Percentiles rank a stretch among this genome's conserved stretches.
Evolutionary conservation across 257 asterid species (phyloP).

Genomic region (Lantana camara): DNA sequence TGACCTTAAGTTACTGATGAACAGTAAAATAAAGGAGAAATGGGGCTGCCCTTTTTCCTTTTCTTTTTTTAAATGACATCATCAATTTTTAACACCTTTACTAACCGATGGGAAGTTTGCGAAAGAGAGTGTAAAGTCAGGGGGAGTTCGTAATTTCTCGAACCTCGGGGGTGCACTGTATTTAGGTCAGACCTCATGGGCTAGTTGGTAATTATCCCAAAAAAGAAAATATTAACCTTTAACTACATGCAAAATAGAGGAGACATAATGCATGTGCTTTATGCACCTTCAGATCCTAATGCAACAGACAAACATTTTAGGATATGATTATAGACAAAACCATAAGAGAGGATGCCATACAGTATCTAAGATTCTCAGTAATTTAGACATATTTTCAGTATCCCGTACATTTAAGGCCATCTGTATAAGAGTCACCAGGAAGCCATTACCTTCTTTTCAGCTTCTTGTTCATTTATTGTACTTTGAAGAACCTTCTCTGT

Average conservation of each 20-base stretch:
- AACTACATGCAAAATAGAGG: neutral
- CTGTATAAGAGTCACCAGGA: neutral
- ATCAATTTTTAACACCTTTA: no score
- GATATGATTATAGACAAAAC: neutral
- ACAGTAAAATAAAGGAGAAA: no score
- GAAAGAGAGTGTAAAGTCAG: no score
- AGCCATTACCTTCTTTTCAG: conserved; percentile 81
- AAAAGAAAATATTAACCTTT: no score
- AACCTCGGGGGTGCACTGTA: no score
- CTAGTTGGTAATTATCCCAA: no score
- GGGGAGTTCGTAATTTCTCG: no score
- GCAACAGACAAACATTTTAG: neutral
- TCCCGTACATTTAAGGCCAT: conserved; percentile 15
- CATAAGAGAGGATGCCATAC: conserved; percentile 4
- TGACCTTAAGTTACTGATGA: no score
- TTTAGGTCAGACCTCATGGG: no score
- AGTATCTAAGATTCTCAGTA: neutral
- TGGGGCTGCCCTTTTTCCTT: no score
- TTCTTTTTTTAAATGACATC: no score
- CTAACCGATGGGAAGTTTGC: no score
- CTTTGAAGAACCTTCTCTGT: conserved; percentile 82
- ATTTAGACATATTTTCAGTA: neutral
- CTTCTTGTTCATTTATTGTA: conserved; percentile 73
- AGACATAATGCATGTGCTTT: neutral
- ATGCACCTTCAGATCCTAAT: neutral